phyloP scores from a whole-genome alignment of 2,329 filamentous ascomycete species.

The Cryphonectria radicalis region DNA sequence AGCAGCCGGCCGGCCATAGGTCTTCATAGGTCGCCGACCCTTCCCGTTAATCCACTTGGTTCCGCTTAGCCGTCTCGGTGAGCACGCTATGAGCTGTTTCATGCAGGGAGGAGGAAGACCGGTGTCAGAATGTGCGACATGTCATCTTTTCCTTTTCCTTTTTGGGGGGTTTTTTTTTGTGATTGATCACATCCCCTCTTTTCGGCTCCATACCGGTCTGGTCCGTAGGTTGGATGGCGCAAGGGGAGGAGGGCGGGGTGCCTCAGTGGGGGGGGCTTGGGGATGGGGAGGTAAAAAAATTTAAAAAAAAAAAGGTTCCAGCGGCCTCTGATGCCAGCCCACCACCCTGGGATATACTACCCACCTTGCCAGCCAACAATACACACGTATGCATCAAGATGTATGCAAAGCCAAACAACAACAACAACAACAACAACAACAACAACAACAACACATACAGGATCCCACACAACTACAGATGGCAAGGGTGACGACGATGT shows the following conservation, averaged over 20 bases:
- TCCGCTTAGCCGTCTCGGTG: background rate
- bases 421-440: background rate
- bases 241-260: too few species aligned
- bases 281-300: too few species aligned
- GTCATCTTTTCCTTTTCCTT: background rate
- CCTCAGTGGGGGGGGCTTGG: too few species aligned
- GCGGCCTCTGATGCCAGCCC: background rate
- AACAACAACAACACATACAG: background rate
- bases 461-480: background rate
- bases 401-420: background rate
- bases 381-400: background rate
- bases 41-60: background rate
- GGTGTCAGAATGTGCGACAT: background rate
- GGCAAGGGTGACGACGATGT: background rate
- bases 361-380: background rate
- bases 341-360: background rate
- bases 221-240: too few species aligned
- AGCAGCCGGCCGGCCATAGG: background rate
- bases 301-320: too few species aligned
- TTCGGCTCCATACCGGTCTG: too few species aligned
- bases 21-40: background rate
- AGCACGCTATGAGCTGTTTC: background rate
- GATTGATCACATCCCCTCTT: background rate
- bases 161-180: too few species aligned
- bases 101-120: too few species aligned